These are phyloP conservation scores for Neophaeococcomyces aloes DNA, from an alignment of 2,329 filamentous ascomycete species.

Conservation along the genomic window DNA sequence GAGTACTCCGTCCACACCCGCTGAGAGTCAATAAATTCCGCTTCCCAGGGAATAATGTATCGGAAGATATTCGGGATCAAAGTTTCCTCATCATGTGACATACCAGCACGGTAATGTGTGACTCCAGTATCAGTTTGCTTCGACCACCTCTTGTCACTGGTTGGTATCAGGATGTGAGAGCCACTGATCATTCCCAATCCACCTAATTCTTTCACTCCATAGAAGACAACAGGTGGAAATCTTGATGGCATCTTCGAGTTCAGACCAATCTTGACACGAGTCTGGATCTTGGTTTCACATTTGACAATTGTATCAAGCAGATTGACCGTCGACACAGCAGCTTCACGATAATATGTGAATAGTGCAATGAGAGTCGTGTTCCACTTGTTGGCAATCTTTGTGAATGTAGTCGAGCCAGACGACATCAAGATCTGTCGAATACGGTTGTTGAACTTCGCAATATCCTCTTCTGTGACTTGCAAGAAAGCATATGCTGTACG, in stretches of 20 bases:
- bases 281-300: conserved; percentile 99
- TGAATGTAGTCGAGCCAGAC: conserved; percentile 97
- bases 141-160: conserved; percentile 95
- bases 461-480: conserved; percentile 94
- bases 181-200: conserved; percentile 98
- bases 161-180: conserved; percentile 92
- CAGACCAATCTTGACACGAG: conserved; percentile 92
- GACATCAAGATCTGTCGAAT: conserved; percentile 99
- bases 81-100: conserved; percentile 97
- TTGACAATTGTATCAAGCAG: conserved; percentile 96
- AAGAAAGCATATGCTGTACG: conserved; percentile 94
- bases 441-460: conserved; percentile 97
- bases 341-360: conserved; percentile 97
- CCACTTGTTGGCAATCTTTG: conserved; percentile 99
- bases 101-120: conserved; percentile 91
- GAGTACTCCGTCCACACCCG: conserved; percentile 99
- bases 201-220: conserved; percentile 94
- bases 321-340: conserved; percentile 87
- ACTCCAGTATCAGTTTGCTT: conserved; percentile 97
- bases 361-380: conserved; percentile 94
- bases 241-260: conserved; percentile 99
- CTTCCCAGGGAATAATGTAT: conserved; percentile 98
- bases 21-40: conserved; percentile 97
- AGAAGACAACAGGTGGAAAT: conserved; percentile 97
- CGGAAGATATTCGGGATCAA: conserved; percentile 98